Conservation (phyloP, 352 stramenopile genomes). For the Phytophthora quininea region DNA sequence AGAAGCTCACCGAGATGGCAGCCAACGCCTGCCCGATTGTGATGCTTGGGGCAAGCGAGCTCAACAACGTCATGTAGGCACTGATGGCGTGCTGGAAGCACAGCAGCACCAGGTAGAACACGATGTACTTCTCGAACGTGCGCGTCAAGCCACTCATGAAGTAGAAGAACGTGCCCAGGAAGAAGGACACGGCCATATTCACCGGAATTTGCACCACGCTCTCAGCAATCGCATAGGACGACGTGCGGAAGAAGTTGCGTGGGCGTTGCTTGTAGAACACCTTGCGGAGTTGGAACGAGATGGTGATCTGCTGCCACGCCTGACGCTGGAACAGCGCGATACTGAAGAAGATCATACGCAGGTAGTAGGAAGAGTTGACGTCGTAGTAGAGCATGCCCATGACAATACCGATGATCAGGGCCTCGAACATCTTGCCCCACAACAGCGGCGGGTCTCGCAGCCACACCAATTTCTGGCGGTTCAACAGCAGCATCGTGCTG, state of each 20-base stretch:
- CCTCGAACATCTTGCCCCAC: conserved; percentile 71
- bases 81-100: conserved; percentile 62
- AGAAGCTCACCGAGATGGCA: conserved; percentile 49
- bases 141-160: conserved; percentile 77
- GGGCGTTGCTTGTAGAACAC: conserved; percentile 90
- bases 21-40: conserved; percentile 43
- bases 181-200: conserved; percentile 61
- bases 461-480: conserved; percentile 73
- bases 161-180: conserved; percentile 78
- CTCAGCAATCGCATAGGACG: conserved; percentile 71
- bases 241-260: conserved; percentile 84
- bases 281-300: conserved; percentile 68
- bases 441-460: conserved; percentile 60
- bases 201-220: conserved; percentile 54
- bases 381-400: conserved; percentile 76
- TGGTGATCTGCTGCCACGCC: conserved; percentile 68
- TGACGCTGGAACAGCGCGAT: conserved; percentile 58
- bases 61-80: conserved; percentile 56
- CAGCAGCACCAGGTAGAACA: conserved; percentile 71
- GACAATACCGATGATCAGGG: conserved; percentile 73
- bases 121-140: conserved; percentile 64
- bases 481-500: conserved; percentile 58
- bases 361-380: conserved; percentile 50
- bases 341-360: conserved; percentile 63
- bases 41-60: conserved; percentile 43